Base-by-base conservation (phyloP, 1,139 yeast species). In the Spencermartinsiella ligniputridi region DNA sequence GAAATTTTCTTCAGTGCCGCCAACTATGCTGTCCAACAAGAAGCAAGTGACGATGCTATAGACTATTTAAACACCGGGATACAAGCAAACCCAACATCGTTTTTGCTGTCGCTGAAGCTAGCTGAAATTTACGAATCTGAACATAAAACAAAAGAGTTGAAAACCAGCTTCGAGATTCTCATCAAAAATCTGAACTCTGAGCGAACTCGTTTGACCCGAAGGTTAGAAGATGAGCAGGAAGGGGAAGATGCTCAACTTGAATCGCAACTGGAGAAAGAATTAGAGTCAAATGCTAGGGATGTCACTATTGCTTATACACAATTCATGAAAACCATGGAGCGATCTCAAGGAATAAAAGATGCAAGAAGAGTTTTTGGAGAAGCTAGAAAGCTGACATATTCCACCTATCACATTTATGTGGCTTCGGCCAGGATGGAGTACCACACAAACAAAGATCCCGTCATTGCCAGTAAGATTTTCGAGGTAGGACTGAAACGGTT, bases 391-490 rank as follows among this genome's bases (percentile, higher is more conserved):
- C 70, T 83, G 1, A 75, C 84, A 44, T 75, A 72, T 51, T 80
- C 85, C 38, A 83, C 95, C 0, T 79, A 80, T 67, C 88, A 86
- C 53, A 75, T 92, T 25, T 92, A 76, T 62, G 81, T 83, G 21
- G 94, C 87, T 44, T 83, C 87, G 55, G 95, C 97, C 0, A 72
- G 80, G 60, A 73, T 90, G 71, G 98, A 92, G 61, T 81, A 79
- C 56, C 81, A 81, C 56, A 76, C 83, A 37, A 70, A 67, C 49
- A 66, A 66, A 38, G 77, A 83, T 51, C 71, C 75, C 41, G 82
- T 79, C 44, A 80, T 85, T 35, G 92, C 97, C 0, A 70, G 77
- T 43, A 83, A 83, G 59, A 82, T 90, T 33, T 83, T 88, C 63
- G 95, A 86, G 52, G 67, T 88, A 40, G 97, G 95, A 1, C 68